phyloP scores from a whole-genome alignment of 495 filamentous ascomycete genomes.

The Aspergillus affinis region DNA sequence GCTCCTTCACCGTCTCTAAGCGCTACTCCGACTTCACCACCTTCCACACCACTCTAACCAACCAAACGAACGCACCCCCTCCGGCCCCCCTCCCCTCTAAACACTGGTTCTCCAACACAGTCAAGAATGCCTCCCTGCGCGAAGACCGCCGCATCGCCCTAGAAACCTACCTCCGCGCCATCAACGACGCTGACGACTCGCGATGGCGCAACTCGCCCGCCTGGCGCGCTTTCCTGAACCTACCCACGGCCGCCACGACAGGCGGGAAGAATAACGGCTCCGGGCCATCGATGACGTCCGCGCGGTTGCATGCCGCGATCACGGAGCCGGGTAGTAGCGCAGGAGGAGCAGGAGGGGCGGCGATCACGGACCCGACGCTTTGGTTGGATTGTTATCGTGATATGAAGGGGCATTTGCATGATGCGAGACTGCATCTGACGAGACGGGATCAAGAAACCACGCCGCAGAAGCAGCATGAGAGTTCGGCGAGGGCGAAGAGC shows the following conservation, averaged over 20 bases:
- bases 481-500: conserved; percentile 76
- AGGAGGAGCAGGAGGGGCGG: conserved; percentile 19
- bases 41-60: conserved; percentile 69
- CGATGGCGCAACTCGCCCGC: conserved; percentile 82
- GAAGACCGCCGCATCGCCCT: conserved; percentile 74
- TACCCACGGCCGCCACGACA: conserved; percentile 58
- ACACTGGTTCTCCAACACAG: conserved; percentile 81
- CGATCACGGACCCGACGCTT: conserved; percentile 70
- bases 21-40: conserved; percentile 90
- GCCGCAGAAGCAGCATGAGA: conserved; percentile 70
- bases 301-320: conserved; percentile 42
- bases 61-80: conserved; percentile 59
- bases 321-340: conserved; percentile 48
- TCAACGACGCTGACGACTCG: conserved; percentile 71
- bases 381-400: conserved; percentile 88
- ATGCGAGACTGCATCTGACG: conserved; percentile 73
- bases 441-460: conserved; percentile 71
- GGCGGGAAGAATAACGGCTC: conserved; percentile 29
- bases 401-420: conserved; percentile 78
- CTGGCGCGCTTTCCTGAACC: conserved; percentile 85
- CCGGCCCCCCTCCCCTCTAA: conserved; percentile 74
- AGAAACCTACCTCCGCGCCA: conserved; percentile 77
- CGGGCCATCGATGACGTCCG: conserved; percentile 31
- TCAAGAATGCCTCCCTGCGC: conserved; percentile 71
- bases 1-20: conserved; percentile 83